phyloP scores from a whole-genome alignment of 2,329 filamentous ascomycete genomes.

The Talaromyces pinophilus region DNA sequence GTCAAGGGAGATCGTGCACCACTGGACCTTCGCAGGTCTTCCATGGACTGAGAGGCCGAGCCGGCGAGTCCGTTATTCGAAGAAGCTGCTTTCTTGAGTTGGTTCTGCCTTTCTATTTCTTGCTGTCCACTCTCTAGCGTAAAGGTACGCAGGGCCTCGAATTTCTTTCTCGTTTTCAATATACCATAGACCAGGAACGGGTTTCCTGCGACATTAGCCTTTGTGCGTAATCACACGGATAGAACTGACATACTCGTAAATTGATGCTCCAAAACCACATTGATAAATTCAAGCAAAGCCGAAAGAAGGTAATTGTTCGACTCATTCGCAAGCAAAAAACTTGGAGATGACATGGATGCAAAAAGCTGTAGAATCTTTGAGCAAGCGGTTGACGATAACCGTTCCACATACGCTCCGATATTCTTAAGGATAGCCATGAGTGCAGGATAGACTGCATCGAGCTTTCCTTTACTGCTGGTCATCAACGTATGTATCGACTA shows the following conservation, averaged over 20 bases:
- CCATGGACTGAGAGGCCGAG: conserved; percentile 43
- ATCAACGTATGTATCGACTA: conserved; percentile 90
- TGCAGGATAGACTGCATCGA: conserved; percentile 89
- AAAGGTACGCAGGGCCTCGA: conserved; percentile 81
- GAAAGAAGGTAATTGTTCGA: conserved; percentile 79
- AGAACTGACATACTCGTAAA: conserved; percentile 63
- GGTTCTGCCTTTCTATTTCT: conserved; percentile 79
- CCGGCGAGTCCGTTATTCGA: conserved; percentile 41
- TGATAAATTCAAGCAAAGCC: conserved; percentile 84
- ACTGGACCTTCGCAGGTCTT: conserved; percentile 39
- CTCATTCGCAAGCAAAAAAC: conserved; percentile 89
- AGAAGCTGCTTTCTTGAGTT: conserved; percentile 65
- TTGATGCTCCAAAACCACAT: conserved; percentile 85
- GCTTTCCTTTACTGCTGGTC: conserved; percentile 83
- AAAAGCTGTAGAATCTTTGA: conserved; percentile 85
- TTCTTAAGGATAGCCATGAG: conserved; percentile 92
- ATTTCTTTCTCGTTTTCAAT: conserved; percentile 75
- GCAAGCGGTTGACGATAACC: conserved; percentile 71
- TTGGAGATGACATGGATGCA: conserved; percentile 87
- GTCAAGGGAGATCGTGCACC: conserved; percentile 63
- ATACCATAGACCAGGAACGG: conserved; percentile 77
- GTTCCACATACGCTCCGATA: conserved; percentile 79
- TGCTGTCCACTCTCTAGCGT: conserved; percentile 90
- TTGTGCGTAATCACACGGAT: neutral
- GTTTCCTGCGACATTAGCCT: conserved; percentile 61